A percentile compares a stretch with the other conserved stretches of the same genome.
These are phyloP conservation scores for Blastobotrys americana DNA, from an alignment of 805 yeast species.

Conservation along the genomic window DNA sequence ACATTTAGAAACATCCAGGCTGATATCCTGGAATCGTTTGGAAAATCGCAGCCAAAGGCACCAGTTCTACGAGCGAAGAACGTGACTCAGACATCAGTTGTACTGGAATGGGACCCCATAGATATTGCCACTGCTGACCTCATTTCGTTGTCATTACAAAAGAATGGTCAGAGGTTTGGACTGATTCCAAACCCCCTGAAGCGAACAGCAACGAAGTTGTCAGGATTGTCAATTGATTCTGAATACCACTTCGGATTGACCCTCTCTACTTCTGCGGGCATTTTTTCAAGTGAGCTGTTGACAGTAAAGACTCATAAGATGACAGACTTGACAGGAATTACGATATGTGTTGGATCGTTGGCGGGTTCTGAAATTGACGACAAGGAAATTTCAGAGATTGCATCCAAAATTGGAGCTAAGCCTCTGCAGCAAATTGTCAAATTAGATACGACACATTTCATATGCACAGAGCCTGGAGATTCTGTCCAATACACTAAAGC, in stretches of 20 bases:
- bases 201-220: conserved; percentile 74
- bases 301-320: conserved; percentile 82
- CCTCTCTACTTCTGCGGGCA: conserved; percentile 87
- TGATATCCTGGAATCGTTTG: conserved; percentile 64
- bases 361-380: conserved; percentile 38
- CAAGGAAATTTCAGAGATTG: conserved; percentile 54
- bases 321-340: conserved; percentile 92
- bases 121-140: conserved; percentile 76
- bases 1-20: conserved; percentile 63
- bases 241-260: conserved; percentile 71
- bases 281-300: conserved; percentile 57
- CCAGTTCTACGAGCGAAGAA: conserved; percentile 69
- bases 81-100: conserved; percentile 91
- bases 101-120: conserved; percentile 86
- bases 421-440: conserved; percentile 66
- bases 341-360: conserved; percentile 80
- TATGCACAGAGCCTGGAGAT: conserved; percentile 61
- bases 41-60: conserved; percentile 57
- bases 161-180: conserved; percentile 62
- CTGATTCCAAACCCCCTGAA: conserved; percentile 75
- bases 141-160: conserved; percentile 67
- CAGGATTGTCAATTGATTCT: conserved; percentile 86
- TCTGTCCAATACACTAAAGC: conserved; percentile 80
- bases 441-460: conserved; percentile 90
- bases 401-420: conserved; percentile 71